Evolutionary conservation across 2,329 filamentous ascomycete genomes (phyloP), one percentile per base, ranked within the genome.

Genomic region (Domatiomyces catenatus): DNA sequence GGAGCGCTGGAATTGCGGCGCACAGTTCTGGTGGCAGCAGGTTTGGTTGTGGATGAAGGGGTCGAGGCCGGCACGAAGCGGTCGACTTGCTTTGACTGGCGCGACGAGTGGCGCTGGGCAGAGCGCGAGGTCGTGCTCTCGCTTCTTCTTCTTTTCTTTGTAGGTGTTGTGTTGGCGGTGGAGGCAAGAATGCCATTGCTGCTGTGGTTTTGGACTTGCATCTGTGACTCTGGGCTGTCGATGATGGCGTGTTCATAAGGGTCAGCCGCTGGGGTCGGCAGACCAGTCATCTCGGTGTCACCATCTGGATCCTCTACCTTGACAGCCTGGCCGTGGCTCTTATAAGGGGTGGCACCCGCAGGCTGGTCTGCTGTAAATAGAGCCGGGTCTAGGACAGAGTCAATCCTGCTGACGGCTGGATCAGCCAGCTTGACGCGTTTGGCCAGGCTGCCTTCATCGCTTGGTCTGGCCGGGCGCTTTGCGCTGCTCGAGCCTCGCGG

Each of bases 401-500:
- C 55, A 5, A 57, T 46, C 55, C 47, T 50, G 50, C 50, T 47
- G 44, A 28, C 28, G 18, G 50, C 48, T 15, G 51, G 47, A 28
- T 42, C 43, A 12, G 53, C 52, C 19, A 45, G 42, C 18, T 46
- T 46, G 42, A 65, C 63, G 51, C 64, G 62, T 56, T 67, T 68
- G 28, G 59, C 58, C 50, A 63, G 64, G 56, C 66, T 67, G 48
- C 57, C 62, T 20, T 71, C 69, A 28, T 70, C 73, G 49, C 66
- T 68, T 4, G 65, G 62, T 42, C 69, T 65, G 36, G 55, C 49
- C 3, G 75, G 70, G 53, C 76, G 73, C 62, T 79, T 80, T 42
- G 70, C 66, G n/a, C 71, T 70, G n/a, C 67, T 68, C 28, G 74
- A 73, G 12, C 75, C 76, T 54, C 78, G 71, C 42, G 78, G 77